phyloP scores from a whole-genome alignment of 768 basidiomycete species.

The Auriscalpium orientale region DNA sequence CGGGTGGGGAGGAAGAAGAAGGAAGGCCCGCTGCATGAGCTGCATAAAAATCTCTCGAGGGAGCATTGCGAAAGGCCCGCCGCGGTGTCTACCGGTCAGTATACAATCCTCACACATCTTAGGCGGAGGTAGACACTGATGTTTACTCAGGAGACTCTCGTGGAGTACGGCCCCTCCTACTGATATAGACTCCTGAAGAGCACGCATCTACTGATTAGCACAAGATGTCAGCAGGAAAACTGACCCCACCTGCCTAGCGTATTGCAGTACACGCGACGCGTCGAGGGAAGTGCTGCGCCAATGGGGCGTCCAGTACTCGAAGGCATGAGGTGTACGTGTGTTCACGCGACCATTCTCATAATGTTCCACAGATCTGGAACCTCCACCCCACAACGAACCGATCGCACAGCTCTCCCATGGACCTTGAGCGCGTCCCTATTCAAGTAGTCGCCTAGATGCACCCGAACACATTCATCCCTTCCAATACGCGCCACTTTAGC shows the following conservation, averaged over 20 bases:
- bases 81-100: too few species aligned
- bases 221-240: not conserved
- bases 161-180: too few species aligned
- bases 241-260: not conserved
- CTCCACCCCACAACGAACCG: constrained; percentile 39
- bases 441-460: constrained; percentile 42
- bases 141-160: too few species aligned
- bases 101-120: too few species aligned
- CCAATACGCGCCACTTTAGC: constrained; percentile 30
- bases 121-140: too few species aligned
- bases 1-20: too few species aligned
- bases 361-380: constrained; percentile 32
- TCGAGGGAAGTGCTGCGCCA: constrained; percentile 17
- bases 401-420: constrained; percentile 60
- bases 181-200: too few species aligned
- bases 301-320: constrained; percentile 7
- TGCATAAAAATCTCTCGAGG: too few species aligned
- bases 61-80: too few species aligned
- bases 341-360: not conserved
- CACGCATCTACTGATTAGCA: too few species aligned
- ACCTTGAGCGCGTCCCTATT: constrained; percentile 66
- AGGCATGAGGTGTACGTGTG: constrained; percentile 1
- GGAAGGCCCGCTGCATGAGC: too few species aligned
- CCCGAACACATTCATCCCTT: not conserved
- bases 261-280: constrained; percentile 8